Percentiles rank a stretch among this genome's conserved stretches.
phyloP scores from a whole-genome alignment of 2,329 filamentous ascomycete genomes.

The Kalmusia sp. region DNA sequence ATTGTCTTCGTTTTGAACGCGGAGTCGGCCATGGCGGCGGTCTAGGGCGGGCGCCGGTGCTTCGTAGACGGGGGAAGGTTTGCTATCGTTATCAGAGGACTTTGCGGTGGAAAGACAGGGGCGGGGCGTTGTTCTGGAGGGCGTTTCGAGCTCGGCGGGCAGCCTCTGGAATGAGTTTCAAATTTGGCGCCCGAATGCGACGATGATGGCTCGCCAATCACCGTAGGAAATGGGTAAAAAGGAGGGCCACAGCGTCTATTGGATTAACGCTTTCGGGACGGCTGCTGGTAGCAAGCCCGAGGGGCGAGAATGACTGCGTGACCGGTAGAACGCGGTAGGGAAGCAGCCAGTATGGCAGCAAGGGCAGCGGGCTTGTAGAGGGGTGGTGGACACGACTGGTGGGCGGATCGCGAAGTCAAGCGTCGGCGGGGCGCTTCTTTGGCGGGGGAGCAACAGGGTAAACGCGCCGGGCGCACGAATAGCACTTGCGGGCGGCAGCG shows the following conservation, averaged over 20 bases:
- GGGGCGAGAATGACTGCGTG: slow-evolving; percentile 20
- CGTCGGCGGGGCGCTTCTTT: slow-evolving; percentile 33
- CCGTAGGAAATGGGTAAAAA: slow-evolving; percentile 31
- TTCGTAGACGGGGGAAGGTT: slow-evolving; percentile 7
- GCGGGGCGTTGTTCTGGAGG: neutral
- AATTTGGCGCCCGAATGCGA: slow-evolving; percentile 46
- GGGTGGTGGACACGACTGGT: slow-evolving; percentile 27
- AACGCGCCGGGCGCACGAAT: slow-evolving; percentile 3
- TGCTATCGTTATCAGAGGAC: no score
- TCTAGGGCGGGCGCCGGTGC: slow-evolving; percentile 23
- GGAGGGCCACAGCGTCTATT: slow-evolving; percentile 48
- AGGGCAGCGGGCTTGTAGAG: neutral
- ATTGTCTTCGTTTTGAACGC: slow-evolving; percentile 75
- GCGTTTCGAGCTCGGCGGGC: slow-evolving; percentile 11
- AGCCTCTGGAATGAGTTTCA: slow-evolving; percentile 36
- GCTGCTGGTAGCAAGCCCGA: slow-evolving; percentile 21
- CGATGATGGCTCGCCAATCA: slow-evolving; percentile 46
- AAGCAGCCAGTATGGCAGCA: slow-evolving; percentile 14
- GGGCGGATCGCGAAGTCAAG: slow-evolving; percentile 21
- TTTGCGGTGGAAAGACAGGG: neutral
- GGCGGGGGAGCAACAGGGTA: slow-evolving; percentile 20
- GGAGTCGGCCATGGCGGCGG: slow-evolving; percentile 60
- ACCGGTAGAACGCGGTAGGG: no score
- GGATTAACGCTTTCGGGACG: slow-evolving; percentile 41
- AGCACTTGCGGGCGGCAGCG: neutral